Percentiles rank a stretch among this genome's conserved stretches.
These are phyloP conservation scores for Thermochaetoides dissita DNA, from an alignment of 2,329 filamentous ascomycete species.

Conservation along the genomic window DNA sequence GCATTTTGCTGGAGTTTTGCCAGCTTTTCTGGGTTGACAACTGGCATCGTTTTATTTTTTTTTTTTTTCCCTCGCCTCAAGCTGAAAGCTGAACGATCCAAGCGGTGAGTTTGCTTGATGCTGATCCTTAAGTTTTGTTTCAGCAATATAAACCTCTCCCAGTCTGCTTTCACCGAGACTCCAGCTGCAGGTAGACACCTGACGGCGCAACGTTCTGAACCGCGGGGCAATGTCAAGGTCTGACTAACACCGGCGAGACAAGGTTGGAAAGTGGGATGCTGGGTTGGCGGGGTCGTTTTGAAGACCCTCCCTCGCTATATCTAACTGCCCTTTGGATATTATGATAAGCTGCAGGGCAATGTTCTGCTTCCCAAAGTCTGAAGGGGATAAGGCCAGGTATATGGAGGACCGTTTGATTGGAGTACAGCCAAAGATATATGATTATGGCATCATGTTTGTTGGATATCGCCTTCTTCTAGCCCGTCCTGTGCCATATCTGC, in stretches of 20 bases:
- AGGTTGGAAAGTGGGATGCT: conserved; percentile 8
- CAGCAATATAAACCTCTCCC: too few relatives aligned
- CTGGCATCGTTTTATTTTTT: conserved; percentile 53
- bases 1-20: conserved; percentile 77
- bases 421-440: too few relatives aligned
- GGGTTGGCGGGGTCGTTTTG: conserved; percentile 4
- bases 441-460: too few relatives aligned
- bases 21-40: conserved; percentile 81
- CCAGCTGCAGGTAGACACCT: too few relatives aligned
- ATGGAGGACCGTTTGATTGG: too few relatives aligned
- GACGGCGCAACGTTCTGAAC: not conserved
- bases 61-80: not conserved
- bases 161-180: too few relatives aligned
- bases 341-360: not conserved
- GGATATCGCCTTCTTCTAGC: too few relatives aligned
- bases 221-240: conserved; percentile 3
- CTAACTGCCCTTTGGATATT: too few relatives aligned
- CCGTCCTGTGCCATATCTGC: too few relatives aligned
- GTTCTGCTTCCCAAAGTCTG: not conserved
- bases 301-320: not conserved
- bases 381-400: too few relatives aligned
- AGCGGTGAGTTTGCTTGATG: not conserved
- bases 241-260: conserved; percentile 10
- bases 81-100: not conserved
- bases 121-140: not conserved